phyloP scores from a whole-genome alignment of 1,139 yeast genomes.

The Scheffersomyces quercinus region DNA sequence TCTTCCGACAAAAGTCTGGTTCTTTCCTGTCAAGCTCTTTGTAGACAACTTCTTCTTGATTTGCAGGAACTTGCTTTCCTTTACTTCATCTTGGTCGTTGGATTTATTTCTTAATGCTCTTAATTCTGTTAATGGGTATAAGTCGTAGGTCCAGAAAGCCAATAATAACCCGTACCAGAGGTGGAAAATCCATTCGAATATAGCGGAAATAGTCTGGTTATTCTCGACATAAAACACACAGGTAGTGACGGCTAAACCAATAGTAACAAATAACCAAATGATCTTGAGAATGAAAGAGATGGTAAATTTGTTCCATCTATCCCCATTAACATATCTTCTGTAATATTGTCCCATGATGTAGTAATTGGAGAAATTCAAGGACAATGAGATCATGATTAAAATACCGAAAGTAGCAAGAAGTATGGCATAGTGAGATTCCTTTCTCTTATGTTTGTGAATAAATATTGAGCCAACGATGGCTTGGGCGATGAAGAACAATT shows the following conservation, averaged over 20 bases:
- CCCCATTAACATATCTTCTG: constrained; percentile 31
- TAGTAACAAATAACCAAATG: constrained; percentile 30
- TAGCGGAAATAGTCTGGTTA: constrained; percentile 20
- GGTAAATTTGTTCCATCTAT: constrained; percentile 32
- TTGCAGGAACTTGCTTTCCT: too few species aligned
- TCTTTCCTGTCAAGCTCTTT: too few species aligned
- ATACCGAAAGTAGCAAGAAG: constrained; percentile 30
- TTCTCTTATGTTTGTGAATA: constrained; percentile 17
- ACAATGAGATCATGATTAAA: constrained; percentile 17
- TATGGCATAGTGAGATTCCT: constrained; percentile 24
- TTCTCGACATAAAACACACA: constrained; percentile 28
- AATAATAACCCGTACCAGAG: constrained; percentile 39
- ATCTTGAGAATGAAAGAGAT: constrained; percentile 33
- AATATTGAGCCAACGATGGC: constrained; percentile 23
- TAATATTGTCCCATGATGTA: constrained; percentile 36
- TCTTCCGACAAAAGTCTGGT: too few species aligned
- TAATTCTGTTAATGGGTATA: constrained; percentile 34
- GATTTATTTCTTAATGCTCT: constrained; percentile 14
- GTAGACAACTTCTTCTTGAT: too few species aligned
- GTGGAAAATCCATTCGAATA: constrained; percentile 37
- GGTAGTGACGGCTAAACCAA: constrained; percentile 26
- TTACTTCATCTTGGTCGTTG: background rate
- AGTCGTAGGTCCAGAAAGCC: constrained; percentile 39
- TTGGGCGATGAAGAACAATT: constrained; percentile 25
- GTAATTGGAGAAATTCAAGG: constrained; percentile 30